A percentile compares a stretch with the other conserved stretches of the same genome.
These are phyloP conservation scores for Monosporozyma solicola DNA, from an alignment of 805 yeast genomes.

Conservation along the genomic window DNA sequence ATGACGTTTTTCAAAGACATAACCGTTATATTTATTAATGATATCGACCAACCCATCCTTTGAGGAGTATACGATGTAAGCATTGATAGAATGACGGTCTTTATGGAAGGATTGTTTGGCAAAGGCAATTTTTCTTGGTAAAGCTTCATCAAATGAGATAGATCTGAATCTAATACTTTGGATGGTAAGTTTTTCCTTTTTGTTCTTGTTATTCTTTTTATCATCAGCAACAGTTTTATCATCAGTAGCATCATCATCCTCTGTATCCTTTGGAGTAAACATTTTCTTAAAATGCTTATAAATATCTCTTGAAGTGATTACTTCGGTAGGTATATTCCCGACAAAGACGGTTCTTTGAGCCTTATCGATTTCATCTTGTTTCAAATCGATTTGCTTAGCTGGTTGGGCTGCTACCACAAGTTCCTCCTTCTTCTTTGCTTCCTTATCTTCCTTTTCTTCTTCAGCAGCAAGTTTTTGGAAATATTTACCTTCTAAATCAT, in stretches of 20 bases:
- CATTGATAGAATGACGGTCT: constrained; percentile 73
- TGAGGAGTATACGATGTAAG: constrained; percentile 71
- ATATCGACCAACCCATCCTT: constrained; percentile 34
- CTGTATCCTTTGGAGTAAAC: constrained; percentile 32
- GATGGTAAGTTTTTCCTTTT: constrained; percentile 29
- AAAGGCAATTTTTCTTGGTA: constrained; percentile 89
- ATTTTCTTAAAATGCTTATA: constrained; percentile 57
- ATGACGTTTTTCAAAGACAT: constrained; percentile 62
- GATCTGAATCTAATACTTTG: constrained; percentile 86
- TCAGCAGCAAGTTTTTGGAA: constrained; percentile 39
- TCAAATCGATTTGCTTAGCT: constrained; percentile 48
- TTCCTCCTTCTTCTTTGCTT: constrained; percentile 6
- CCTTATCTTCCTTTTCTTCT: constrained; percentile 11
- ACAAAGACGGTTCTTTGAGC: constrained; percentile 81
- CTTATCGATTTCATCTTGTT: constrained; percentile 65
- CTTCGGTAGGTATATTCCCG: constrained; percentile 68
- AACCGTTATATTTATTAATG: constrained; percentile 49
- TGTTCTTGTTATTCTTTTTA: too few relatives aligned
- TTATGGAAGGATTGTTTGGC: constrained; percentile 69
- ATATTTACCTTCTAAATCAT: constrained; percentile 48
- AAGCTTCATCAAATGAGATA: constrained; percentile 74
- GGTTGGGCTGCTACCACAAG: constrained; percentile 13
- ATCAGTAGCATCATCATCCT: constrained; percentile 10
- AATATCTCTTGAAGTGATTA: constrained; percentile 51
- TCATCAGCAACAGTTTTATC: too few relatives aligned